A percentile compares a stretch with the other conserved stretches of the same genome.
These are phyloP conservation scores for Dissophora ornata DNA, from an alignment of 192 early-diverging fungal species.

Conservation along the genomic window DNA sequence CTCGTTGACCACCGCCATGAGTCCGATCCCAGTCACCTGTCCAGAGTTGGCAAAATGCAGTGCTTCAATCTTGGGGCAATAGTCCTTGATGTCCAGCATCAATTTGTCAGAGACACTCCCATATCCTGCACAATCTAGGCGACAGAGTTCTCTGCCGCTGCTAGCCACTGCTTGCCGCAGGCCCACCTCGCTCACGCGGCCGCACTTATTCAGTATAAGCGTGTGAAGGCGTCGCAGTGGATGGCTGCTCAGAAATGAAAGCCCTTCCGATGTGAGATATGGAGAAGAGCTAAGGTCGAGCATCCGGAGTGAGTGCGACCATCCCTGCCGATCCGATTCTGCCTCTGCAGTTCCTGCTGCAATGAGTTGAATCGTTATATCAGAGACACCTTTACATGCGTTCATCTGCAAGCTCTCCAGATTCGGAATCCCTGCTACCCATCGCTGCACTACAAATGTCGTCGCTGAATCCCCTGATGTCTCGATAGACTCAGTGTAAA, in stretches of 20 bases:
- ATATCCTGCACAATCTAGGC: slow-evolving; percentile 35
- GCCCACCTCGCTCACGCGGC: slow-evolving; percentile 25
- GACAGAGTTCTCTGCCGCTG: slow-evolving; percentile 16
- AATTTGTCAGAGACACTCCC: slow-evolving; percentile 26
- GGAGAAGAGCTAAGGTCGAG: slow-evolving; percentile 39
- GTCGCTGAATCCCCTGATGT: slow-evolving; percentile 16
- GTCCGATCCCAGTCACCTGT: slow-evolving; percentile 22
- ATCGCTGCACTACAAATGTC: slow-evolving; percentile 19
- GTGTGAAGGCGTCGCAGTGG: slow-evolving; percentile 28
- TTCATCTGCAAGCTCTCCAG: slow-evolving; percentile 41
- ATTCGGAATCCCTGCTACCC: slow-evolving; percentile 36
- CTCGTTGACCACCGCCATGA: slow-evolving; percentile 34
- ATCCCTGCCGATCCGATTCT: slow-evolving; percentile 17
- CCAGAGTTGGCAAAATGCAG: slow-evolving; percentile 29
- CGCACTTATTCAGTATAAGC: slow-evolving; percentile 32
- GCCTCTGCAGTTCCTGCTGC: slow-evolving; percentile 10
- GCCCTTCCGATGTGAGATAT: slow-evolving; percentile 31
- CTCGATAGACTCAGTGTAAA: slow-evolving; percentile 35
- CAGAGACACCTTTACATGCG: slow-evolving; percentile 38
- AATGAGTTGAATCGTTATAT: slow-evolving; percentile 14
- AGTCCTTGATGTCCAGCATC: slow-evolving; percentile 20
- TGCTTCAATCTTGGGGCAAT: slow-evolving; percentile 36
- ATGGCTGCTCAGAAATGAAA: slow-evolving; percentile 3
- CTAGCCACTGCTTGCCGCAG: slow-evolving; percentile 11
- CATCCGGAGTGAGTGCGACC: slow-evolving; percentile 43